Percentiles rank a stretch among this genome's conserved stretches.
Conservation (phyloP, 108 stramenopile species). For the Chaetoceros muelleri region DNA sequence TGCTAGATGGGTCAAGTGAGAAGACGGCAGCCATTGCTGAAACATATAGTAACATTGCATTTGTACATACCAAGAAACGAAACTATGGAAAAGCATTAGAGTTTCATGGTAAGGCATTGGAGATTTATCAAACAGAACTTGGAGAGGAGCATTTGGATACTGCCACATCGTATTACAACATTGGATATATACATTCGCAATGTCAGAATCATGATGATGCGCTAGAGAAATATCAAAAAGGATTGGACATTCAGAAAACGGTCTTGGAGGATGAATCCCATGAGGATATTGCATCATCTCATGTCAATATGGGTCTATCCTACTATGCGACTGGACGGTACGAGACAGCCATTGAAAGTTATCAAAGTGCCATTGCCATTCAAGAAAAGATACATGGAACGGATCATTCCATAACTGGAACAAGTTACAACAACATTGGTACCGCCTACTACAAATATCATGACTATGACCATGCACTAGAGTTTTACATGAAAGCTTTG, state of each 20-base stretch:
- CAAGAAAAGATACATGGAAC: not conserved
- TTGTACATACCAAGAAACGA: not conserved
- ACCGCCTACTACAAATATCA: not conserved
- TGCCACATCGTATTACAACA: slow-evolving; percentile 21
- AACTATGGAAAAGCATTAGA: not conserved
- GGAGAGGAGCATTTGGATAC: slow-evolving; percentile 23
- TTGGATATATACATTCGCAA: slow-evolving; percentile 6
- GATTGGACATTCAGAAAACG: not conserved
- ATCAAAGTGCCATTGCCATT: not conserved
- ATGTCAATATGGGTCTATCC: not conserved
- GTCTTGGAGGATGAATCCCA: not conserved
- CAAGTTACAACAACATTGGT: not conserved
- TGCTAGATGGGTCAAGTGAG: too few species aligned
- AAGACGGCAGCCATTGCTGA: not conserved
- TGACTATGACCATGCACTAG: not conserved
- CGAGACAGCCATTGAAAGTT: not conserved
- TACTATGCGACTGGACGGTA: not conserved
- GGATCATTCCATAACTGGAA: not conserved
- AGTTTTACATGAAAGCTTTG: not conserved
- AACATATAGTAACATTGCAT: not conserved
- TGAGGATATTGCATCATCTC: not conserved
- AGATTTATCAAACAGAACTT: slow-evolving; percentile 17
- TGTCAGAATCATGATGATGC: not conserved
- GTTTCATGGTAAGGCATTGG: slow-evolving; percentile 23
- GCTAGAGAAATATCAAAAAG: not conserved